Evolutionary conservation across 306 rosid species (phyloP), one percentile per base, ranked within the genome.

Genomic region (Alnus glutinosa): DNA sequence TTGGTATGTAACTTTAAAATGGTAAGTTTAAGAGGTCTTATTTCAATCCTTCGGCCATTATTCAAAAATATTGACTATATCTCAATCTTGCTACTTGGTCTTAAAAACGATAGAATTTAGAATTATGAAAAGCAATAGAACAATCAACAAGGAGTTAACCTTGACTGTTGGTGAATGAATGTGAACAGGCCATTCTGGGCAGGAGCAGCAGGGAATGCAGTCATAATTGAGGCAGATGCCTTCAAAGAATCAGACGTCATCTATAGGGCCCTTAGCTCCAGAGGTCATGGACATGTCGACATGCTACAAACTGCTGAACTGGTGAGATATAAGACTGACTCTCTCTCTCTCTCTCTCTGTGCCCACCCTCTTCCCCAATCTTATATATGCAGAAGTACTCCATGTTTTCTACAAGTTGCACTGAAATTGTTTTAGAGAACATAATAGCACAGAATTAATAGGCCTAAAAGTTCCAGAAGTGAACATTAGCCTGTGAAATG

Each of bases 191-290:
- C 98, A 55, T 92, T 94, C 84, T 92, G 98, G 97, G 88, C 83
- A 8, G 98, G 93, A 89, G 98, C 97, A 59, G 89, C 91, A 70
- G 88, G 87, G 73, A 94, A 91, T 85, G 98, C 98, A 16, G 97
- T 94, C 13, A 62, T 87, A 73, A 94, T 94, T 71, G 98, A 94
- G 79, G 98, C 97, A 67, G 98, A 94, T 82, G 98, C 98, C 75
- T 94, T 94, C 73, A 94, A 94, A 83, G 98, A 94, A 89, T 89
- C 97, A 18, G 98, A 94, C 86, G 98, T 94, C 72, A 88, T 94
- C 84, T 94, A 92, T 71, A 90, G 77, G 80, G 98, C 97, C 84
- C 97, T 94, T 59, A 90, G 93, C 84, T 88, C 97, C 71, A 89
- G 97, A 79, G 97, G 97, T n/a, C 91, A 88, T 55, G 72, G 97